A percentile compares a stretch with the other conserved stretches of the same genome.
These are phyloP conservation scores for Leonotis leonurus DNA, from an alignment of 257 asterid species.

Conservation along the genomic window DNA sequence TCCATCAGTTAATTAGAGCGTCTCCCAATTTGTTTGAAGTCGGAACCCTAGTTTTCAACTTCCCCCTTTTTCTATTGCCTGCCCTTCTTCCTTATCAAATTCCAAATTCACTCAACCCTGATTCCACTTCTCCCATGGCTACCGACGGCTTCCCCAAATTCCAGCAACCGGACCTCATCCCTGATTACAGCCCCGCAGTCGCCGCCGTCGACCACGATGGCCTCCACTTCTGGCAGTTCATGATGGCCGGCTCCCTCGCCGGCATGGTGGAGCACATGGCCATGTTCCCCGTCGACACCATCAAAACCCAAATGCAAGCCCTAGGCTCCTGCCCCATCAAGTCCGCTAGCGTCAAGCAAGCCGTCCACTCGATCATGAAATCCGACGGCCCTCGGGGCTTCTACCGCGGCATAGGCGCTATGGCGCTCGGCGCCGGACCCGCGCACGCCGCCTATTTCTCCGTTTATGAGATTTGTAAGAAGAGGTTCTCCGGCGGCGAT, in stretches of 20 bases:
- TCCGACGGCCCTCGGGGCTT: slow-evolving; percentile 66
- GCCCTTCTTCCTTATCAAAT: neutral
- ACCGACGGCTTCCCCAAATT: slow-evolving; percentile 66
- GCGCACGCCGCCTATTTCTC: slow-evolving; percentile 95
- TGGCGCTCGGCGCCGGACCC: slow-evolving; percentile 98
- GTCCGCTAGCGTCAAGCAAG: slow-evolving; percentile 52
- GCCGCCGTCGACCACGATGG: slow-evolving; percentile 80
- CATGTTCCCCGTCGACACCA: slow-evolving; percentile 93
- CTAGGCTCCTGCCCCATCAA: slow-evolving; percentile 76
- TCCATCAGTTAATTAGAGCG: too few species aligned
- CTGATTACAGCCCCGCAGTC: slow-evolving; percentile 42
- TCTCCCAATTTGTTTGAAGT: neutral
- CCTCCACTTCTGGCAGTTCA: slow-evolving; percentile 79
- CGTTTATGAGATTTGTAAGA: slow-evolving; percentile 71
- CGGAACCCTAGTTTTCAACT: slow-evolving; percentile 26
- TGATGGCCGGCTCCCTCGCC: slow-evolving; percentile 89
- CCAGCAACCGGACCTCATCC: slow-evolving; percentile 55
- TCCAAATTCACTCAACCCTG: slow-evolving; percentile 5
- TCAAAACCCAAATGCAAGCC: slow-evolving; percentile 94
- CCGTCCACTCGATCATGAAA: slow-evolving; percentile 55
- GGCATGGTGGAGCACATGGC: slow-evolving; percentile 97
- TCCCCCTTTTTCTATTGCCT: neutral
- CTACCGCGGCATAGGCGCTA: slow-evolving; percentile 91
- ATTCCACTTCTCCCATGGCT: slow-evolving; percentile 43
- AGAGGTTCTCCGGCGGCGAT: slow-evolving; percentile 59